Base-by-base conservation (phyloP, 176 grass and related monocot genomes). In the Phragmites australis region DNA sequence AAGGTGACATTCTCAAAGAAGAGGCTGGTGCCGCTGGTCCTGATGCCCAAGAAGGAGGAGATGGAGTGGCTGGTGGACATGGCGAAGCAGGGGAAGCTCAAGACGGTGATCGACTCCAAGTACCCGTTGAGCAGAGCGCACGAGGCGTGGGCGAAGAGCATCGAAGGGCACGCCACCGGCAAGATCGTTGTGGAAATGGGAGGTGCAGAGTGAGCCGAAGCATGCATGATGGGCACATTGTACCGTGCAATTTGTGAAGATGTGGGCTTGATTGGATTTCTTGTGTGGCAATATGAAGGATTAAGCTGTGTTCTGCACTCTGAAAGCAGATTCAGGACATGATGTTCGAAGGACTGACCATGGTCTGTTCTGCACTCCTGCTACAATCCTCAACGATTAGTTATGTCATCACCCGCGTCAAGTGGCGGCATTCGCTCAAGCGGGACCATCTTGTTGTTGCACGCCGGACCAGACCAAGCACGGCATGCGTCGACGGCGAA, bases 131-230 rank as follows among this genome's bases (percentile, higher is more conserved):
- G 72, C 62, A 81, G 79, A 51, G 94, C 87, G 13, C 75, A 82
- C 75, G 89, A 90, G 46, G 94, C 87, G 0, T 97, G 94, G 94
- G 79, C 84, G 1, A 97, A 92, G 82, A 94, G 91, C 85, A 88
- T 88, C 0, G 84, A 82, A 8, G 94, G 91, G 1, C 94, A 92
- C 25, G 94, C 94, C 66, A 90, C 89, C 2, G 91, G 89, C 37
- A 97, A 97, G 83, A 88, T 97, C 76, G 61, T 94, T 25, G 87
- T 94, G 8, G 94, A 97, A 51, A 94, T 85, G 32, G 84, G 67
- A 69, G 65, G 51, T 13, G 42, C 49, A 5, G 74, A 60, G 23
- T 73, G 62, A 88, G 6, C 7, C 32, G 50, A 17, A 26, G 9
- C 21, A 47, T 65, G 17, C 15, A 30, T 10, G 30, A 18, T 62